Evolutionary conservation across 2,329 filamentous ascomycete genomes (phyloP).

Genomic region (Hypoxylon sp.): DNA sequence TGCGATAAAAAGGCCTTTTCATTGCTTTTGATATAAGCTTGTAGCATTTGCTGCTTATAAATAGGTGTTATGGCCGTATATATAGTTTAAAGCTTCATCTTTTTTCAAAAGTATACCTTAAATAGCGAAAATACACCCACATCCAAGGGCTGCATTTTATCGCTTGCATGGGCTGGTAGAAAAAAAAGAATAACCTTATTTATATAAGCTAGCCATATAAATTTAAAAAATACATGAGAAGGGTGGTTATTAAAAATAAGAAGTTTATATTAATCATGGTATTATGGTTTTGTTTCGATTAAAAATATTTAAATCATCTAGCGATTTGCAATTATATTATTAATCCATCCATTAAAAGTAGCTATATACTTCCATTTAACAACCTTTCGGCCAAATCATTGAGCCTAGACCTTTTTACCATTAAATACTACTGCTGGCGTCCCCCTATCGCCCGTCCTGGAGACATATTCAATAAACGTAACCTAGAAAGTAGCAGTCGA

Average conservation of each 20-base stretch:
- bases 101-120: background rate
- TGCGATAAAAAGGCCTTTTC: too few species aligned
- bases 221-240: background rate
- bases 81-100: too few species aligned
- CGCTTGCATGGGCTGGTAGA: background rate
- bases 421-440: background rate
- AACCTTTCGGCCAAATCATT: background rate
- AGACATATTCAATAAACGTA: background rate
- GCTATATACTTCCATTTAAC: background rate
- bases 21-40: too few species aligned
- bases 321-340: background rate
- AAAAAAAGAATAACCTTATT: background rate
- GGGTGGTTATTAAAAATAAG: background rate
- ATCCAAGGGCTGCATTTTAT: background rate
- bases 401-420: background rate
- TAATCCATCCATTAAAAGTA: background rate
- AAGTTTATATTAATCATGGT: background rate
- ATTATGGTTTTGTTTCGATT: background rate
- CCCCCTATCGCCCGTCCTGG: background rate
- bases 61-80: too few species aligned
- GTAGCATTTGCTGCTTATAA: too few species aligned
- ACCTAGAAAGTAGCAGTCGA: background rate
- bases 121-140: background rate
- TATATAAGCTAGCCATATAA: background rate
- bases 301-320: background rate